Evolutionary conservation across 1,284 basidiomycete species (phyloP), one percentile per base, ranked within the genome.

Genomic region (Coniferiporia sulphurascens): DNA sequence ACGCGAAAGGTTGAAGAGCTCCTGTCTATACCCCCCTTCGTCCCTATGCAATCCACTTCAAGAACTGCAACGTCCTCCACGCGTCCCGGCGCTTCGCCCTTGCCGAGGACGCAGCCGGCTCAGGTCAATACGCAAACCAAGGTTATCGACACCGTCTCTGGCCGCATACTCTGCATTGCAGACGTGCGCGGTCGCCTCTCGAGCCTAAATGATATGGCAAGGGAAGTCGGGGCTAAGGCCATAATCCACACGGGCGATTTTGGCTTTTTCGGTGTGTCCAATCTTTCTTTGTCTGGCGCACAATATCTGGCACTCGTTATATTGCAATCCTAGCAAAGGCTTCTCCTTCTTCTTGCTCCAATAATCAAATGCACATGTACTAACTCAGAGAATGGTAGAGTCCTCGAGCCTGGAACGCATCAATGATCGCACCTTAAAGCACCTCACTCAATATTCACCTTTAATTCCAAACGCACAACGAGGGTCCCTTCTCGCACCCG

Each of bases 191-290:
- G 95, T 60, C 81, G 87, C 63, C 80, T 94, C 63, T 93, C 91
- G 59, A 84, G 85, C 56, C 83, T 99, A 69, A 98, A 98, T 73
- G 85, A 92, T 70, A 86, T 98, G 61, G 95, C 95, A 36, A 79
- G 87, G 55, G 93, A 97, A 68, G 85, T 84, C 59, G 87, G 89
- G 69, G 94, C 93, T n/a, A 84, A 89, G 62, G 96, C 95, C 19
- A 90, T 99, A 72, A 93, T 99, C 64, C 96, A 99, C 73, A 98
- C 95, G 0, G 97, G 97, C 59, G 97, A 99, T 78, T 99, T 99
- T 86, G 97, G 97, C 60, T 98, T 99, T 75, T 97, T 97, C 74
- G 89, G 89, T 89, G 63, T 52, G 57, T 52, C 34, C 35, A 9
- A 7, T 53, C 4, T 41, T 53, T 22, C n/a, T 41, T 32, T 35